Evolutionary conservation across 2,329 filamentous ascomycete genomes (phyloP), one percentile per base, ranked within the genome.

Genomic region (Clonostachys sp.): DNA sequence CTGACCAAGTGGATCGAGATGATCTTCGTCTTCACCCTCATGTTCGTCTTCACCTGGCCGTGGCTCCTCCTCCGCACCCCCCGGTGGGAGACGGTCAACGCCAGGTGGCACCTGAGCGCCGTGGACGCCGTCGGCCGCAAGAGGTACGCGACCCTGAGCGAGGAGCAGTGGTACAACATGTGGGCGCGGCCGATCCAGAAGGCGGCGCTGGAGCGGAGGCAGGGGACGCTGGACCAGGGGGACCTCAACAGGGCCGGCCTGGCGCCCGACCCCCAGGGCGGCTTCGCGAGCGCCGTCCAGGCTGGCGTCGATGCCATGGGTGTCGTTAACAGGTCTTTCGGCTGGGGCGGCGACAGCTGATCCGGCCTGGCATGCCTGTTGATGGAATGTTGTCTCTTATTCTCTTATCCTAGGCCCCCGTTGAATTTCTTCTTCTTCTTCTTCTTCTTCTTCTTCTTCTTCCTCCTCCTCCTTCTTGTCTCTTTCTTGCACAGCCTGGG

Each of bases 11-110:
- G 83, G 82, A 70, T 89, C 41, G 69, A 76, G 40, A 79, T 80
- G 72, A 41, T 88, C 10, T 88, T 84, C 66, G 82, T 80, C 59
- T 61, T 87, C 6, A 82, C 82, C 0, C 80, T 89, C 50, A 63
- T 87, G 12, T 86, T 86, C 75, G 57, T 91, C 48, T 72, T 91
- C 54, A 71, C 78, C 4, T 91, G 87, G 87, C 87, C 87, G 0
- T 77, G 79, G 48, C 72, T 91, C 12, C 84, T 80, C 65, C 75
- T 89, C 59, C 66, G 76, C 16, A 91, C 87, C 2, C 81, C 79
- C 59, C 73, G 79, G 44, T 91, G 84, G 67, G 77, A 84, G 52
- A 82, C 87, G 3, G 75, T 81, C 4, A 69, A 72, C 18, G 75
- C 78, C 1, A 72, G 83, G 34, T 91, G 84, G 84, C 55, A 56